These are phyloP conservation scores for Fraxinus pennsylvanica DNA, from an alignment of 257 asterid species.

Conservation along the genomic window DNA sequence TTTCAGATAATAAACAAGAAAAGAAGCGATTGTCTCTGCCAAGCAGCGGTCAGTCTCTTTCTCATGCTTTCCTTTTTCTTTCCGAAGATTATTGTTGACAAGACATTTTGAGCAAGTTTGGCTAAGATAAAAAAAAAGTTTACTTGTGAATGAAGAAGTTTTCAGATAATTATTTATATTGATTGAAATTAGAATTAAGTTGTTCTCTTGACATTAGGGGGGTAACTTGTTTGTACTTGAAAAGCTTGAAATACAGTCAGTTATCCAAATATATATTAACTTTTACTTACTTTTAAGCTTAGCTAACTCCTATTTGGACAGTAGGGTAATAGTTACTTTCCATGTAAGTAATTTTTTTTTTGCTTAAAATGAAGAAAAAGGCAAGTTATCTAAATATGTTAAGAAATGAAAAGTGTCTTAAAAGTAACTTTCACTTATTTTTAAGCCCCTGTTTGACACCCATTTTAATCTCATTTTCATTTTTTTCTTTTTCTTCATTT, in stretches of 20 bases:
- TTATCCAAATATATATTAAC: background rate
- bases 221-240: background rate
- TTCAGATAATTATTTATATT: background rate
- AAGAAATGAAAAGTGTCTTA: background rate
- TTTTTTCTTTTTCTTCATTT: too few species aligned
- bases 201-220: background rate
- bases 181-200: background rate
- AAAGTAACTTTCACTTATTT: background rate
- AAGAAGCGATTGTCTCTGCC: slow-evolving; percentile 81
- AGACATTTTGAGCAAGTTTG: background rate
- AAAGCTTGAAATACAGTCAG: background rate
- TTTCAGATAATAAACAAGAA: slow-evolving; percentile 57
- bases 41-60: slow-evolving; percentile 43
- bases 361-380: background rate
- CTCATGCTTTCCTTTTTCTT: slow-evolving; percentile 20
- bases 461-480: too few species aligned
- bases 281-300: too few species aligned
- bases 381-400: background rate
- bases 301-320: too few species aligned
- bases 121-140: background rate
- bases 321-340: background rate
- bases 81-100: background rate
- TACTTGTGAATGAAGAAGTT: background rate
- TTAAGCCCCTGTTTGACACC: background rate
- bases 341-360: background rate